Evolutionary conservation across 78 protist genomes (phyloP).

Genomic region (Pigoraptor vietnamica): DNA sequence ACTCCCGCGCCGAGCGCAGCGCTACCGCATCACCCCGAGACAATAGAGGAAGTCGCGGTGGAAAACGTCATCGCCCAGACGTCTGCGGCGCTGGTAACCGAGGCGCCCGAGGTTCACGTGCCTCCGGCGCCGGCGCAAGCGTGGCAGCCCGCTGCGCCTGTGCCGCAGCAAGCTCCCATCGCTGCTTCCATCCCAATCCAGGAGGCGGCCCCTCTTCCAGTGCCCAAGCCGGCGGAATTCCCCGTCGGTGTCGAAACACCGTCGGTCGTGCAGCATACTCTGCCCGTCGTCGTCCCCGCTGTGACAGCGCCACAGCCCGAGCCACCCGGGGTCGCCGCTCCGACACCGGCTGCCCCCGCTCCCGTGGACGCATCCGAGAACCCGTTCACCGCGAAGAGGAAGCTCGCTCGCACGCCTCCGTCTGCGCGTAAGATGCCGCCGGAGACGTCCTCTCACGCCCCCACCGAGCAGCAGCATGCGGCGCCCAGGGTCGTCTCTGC

Average conservation of each 20-base stretch:
- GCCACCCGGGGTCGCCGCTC: not conserved
- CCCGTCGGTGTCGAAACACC: no score
- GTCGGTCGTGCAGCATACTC: no score
- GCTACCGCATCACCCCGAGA: not conserved
- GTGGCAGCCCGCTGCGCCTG: no score
- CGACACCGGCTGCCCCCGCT: not conserved
- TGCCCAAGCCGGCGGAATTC: no score
- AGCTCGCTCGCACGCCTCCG: not conserved
- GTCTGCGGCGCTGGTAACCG: no score
- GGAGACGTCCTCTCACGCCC: not conserved
- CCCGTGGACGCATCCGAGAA: not conserved
- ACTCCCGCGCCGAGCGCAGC: not conserved
- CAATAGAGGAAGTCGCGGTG: not conserved
- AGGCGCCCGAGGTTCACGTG: no score
- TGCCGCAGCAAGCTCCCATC: no score
- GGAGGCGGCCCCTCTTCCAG: no score
- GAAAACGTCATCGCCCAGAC: not conserved
- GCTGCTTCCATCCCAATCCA: no score
- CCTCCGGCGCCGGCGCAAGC: no score
- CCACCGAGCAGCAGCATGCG: not conserved
- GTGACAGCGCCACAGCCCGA: not conserved
- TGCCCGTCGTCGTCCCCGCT: no score
- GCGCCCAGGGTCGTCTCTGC: no score
- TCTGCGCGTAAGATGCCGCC: not conserved
- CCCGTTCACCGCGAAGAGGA: not conserved